Conservation (phyloP, 1,139 yeast species). For the Magnusiomyces suaveolens region DNA sequence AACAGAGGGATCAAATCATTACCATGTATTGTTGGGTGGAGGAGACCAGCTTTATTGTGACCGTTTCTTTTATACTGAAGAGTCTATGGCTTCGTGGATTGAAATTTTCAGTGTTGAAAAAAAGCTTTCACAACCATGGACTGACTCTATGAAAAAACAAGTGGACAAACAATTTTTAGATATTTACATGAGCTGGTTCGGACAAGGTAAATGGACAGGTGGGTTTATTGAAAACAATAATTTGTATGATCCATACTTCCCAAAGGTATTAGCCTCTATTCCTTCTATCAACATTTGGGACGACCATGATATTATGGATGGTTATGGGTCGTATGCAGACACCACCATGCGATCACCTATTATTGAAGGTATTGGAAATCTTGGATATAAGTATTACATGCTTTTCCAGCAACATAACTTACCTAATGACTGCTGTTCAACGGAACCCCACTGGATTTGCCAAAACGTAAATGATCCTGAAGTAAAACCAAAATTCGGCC, state of each 20-base stretch:
- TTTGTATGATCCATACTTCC: constrained; percentile 39
- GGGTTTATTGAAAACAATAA: constrained; percentile 54
- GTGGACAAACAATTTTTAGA: constrained; percentile 56
- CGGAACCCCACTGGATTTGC: constrained; percentile 30
- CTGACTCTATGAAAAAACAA: constrained; percentile 43
- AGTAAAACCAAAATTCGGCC: constrained; percentile 38
- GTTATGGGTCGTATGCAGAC: constrained; percentile 81
- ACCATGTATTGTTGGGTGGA: constrained; percentile 94
- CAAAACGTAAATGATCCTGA: constrained; percentile 15
- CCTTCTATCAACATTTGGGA: constrained; percentile 81
- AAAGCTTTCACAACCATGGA: constrained; percentile 38
- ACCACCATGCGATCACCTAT: constrained; percentile 61
- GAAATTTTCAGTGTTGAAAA: constrained; percentile 40
- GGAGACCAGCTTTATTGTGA: constrained; percentile 94
- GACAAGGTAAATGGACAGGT: constrained; percentile 78
- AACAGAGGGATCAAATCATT: constrained; percentile 35
- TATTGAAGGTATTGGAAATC: constrained; percentile 59
- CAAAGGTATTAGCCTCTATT: constrained; percentile 66
- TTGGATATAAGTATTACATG: constrained; percentile 80
- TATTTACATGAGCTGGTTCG: constrained; percentile 81
- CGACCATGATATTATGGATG: constrained; percentile 85
- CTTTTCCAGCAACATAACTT: constrained; percentile 59
- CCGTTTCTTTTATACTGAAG: constrained; percentile 50
- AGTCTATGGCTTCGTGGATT: constrained; percentile 47
- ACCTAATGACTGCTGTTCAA: constrained; percentile 21